These are phyloP conservation scores for Wickerhamiella dianesei DNA, from an alignment of 805 yeast genomes.

Conservation along the genomic window DNA sequence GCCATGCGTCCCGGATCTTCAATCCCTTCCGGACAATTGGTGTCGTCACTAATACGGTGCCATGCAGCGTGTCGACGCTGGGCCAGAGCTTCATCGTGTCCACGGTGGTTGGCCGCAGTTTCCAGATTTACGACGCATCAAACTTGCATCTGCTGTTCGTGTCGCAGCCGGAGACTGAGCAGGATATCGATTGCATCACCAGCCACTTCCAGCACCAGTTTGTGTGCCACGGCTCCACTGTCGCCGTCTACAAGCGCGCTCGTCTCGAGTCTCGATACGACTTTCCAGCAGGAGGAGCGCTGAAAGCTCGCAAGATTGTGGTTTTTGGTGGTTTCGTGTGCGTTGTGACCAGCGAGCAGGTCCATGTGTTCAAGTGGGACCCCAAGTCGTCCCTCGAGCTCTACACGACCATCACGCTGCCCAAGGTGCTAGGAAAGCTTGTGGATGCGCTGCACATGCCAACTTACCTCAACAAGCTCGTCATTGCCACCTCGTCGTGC, in stretches of 20 bases:
- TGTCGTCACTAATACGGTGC: slow-evolving; percentile 71
- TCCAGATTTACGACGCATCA: slow-evolving; percentile 84
- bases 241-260: slow-evolving; percentile 79
- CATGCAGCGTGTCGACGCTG: slow-evolving; percentile 77
- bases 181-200: slow-evolving; percentile 53
- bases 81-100: slow-evolving; percentile 81
- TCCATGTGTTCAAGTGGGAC: slow-evolving; percentile 43
- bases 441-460: slow-evolving; percentile 69
- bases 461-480: slow-evolving; percentile 80
- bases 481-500: slow-evolving; percentile 59
- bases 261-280: slow-evolving; percentile 34
- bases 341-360: slow-evolving; percentile 35
- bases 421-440: slow-evolving; percentile 55
- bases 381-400: slow-evolving; percentile 39
- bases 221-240: slow-evolving; percentile 55
- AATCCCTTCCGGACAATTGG: slow-evolving; percentile 39
- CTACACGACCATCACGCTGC: slow-evolving; percentile 48
- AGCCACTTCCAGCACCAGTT: slow-evolving; percentile 77
- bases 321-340: slow-evolving; percentile 71
- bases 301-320: slow-evolving; percentile 34
- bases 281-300: slow-evolving; percentile 24
- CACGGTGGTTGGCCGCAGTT: slow-evolving; percentile 77
- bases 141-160: slow-evolving; percentile 75
- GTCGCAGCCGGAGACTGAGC: slow-evolving; percentile 61
- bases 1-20: slow-evolving; percentile 8